A percentile compares a stretch with the other conserved stretches of the same genome.
phyloP scores from a whole-genome alignment of 2,329 filamentous ascomycete genomes.

The Alternaria sp. region DNA sequence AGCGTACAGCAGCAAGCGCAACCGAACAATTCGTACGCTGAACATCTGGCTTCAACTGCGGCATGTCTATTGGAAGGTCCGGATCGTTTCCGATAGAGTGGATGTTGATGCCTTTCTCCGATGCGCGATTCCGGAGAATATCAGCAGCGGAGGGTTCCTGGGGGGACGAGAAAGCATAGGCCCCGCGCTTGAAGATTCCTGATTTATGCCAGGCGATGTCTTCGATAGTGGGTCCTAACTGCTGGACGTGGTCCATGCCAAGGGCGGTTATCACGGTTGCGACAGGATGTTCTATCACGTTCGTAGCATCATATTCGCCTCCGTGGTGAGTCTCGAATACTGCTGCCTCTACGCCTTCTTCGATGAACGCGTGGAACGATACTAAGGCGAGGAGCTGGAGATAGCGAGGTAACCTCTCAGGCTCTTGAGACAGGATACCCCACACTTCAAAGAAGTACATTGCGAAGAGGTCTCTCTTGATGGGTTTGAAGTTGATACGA shows the following conservation, averaged over 20 bases:
- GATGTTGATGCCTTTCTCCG: conserved; percentile 15
- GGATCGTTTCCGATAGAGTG: conserved; percentile 14
- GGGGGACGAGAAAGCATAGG: conserved; percentile 54
- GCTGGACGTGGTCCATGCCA: conserved; percentile 71
- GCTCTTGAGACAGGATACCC: not conserved
- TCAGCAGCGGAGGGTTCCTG: conserved; percentile 11
- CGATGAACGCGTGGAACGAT: conserved; percentile 69
- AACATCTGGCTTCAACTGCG: conserved; percentile 11
- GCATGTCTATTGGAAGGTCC: conserved; percentile 9
- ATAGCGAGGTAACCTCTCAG: not conserved
- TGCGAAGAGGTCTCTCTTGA: conserved; percentile 56
- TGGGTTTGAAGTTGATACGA: conserved; percentile 38
- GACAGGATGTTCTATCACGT: conserved; percentile 65
- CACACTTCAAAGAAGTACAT: conserved; percentile 15
- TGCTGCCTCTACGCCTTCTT: conserved; percentile 58
- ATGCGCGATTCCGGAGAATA: conserved; percentile 16
- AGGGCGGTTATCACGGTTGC: conserved; percentile 69
- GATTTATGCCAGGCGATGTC: conserved; percentile 78
- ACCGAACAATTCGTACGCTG: conserved; percentile 19
- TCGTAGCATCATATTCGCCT: conserved; percentile 64
- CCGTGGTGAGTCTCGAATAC: conserved; percentile 67
- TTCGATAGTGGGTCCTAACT: conserved; percentile 67
- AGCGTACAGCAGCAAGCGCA: conserved; percentile 10
- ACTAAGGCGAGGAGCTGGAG: conserved; percentile 15
- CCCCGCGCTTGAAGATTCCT: conserved; percentile 69